Conservation (phyloP, 1,284 basidiomycete genomes). For the Irpex sp. region DNA sequence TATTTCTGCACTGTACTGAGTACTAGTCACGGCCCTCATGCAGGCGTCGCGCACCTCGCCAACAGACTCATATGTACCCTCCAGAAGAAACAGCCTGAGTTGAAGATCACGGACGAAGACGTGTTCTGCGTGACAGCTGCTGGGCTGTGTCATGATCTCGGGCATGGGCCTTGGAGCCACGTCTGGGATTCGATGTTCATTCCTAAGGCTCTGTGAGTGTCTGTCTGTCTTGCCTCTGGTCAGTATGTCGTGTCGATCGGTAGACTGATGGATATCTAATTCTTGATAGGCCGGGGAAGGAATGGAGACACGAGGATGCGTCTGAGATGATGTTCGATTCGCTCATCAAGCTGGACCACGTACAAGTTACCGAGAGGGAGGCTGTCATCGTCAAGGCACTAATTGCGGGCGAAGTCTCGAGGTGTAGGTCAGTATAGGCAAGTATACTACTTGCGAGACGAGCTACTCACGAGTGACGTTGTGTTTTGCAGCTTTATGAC, state of each 20-base stretch:
- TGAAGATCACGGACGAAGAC: conserved; percentile 62
- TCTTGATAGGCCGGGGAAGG: conserved; percentile 30
- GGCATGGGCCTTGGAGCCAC: conserved; percentile 72
- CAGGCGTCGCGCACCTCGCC: conserved; percentile 69
- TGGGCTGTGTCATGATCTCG: conserved; percentile 68
- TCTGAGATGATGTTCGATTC: conserved; percentile 71
- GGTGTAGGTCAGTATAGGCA: conserved; percentile 26
- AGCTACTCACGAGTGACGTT: no score
- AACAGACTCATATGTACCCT: conserved; percentile 54
- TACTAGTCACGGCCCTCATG: neutral
- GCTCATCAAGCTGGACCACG: conserved; percentile 46
- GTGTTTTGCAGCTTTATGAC: neutral
- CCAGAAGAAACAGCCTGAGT: conserved; percentile 50
- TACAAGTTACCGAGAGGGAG: conserved; percentile 40
- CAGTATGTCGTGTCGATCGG: no score
- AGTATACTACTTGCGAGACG: no score
- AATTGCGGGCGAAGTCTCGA: conserved; percentile 48
- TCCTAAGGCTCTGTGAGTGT: conserved; percentile 46
- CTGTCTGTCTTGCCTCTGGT: neutral
- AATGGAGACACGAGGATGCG: conserved; percentile 66
- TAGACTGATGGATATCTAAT: neutral
- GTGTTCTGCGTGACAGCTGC: conserved; percentile 64
- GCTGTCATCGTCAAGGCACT: conserved; percentile 61
- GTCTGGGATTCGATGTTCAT: conserved; percentile 68
- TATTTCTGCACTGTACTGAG: neutral